phyloP scores from a whole-genome alignment of 1,139 yeast genomes.

The Pneumocystis carinii region DNA sequence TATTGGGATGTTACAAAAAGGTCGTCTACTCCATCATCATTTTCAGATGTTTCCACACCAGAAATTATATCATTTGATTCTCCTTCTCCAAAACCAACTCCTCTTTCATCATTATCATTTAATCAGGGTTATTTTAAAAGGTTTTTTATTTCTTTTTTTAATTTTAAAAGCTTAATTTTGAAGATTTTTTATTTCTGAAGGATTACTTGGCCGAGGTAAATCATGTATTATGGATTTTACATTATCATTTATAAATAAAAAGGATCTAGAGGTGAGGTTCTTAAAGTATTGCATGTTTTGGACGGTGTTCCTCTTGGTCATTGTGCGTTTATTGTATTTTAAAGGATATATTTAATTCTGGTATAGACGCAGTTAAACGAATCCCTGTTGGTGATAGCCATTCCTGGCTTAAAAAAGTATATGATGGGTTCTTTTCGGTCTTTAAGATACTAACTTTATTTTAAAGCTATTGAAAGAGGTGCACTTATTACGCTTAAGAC shows the following conservation, averaged over 20 bases:
- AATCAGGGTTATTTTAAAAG: neutral
- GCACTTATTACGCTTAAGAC: slow-evolving; percentile 38
- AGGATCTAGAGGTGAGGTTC: slow-evolving; percentile 76
- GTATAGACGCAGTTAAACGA: slow-evolving; percentile 36
- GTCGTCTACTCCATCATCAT: neutral
- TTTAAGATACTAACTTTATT: neutral
- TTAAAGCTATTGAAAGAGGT: slow-evolving; percentile 44
- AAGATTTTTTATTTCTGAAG: neutral
- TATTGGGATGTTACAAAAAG: neutral
- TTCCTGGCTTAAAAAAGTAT: slow-evolving; percentile 48
- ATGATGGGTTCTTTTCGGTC: neutral
- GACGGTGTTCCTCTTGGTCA: slow-evolving; percentile 58
- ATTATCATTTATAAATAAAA: neutral
- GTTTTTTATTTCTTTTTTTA: neutral
- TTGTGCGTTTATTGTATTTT: slow-evolving; percentile 35
- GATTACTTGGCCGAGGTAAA: neutral
- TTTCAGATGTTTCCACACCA: neutral
- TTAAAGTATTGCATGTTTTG: slow-evolving; percentile 63
- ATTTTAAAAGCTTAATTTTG: neutral
- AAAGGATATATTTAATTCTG: neutral
- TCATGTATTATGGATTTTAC: neutral
- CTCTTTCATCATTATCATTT: neutral
- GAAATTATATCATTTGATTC: neutral
- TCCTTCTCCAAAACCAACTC: neutral
- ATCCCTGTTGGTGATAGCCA: slow-evolving; percentile 70